Percentiles rank a stretch among this genome's conserved stretches.
Conservation (phyloP, 306 rosid genomes). For the Cyamopsis tetragonoloba region DNA sequence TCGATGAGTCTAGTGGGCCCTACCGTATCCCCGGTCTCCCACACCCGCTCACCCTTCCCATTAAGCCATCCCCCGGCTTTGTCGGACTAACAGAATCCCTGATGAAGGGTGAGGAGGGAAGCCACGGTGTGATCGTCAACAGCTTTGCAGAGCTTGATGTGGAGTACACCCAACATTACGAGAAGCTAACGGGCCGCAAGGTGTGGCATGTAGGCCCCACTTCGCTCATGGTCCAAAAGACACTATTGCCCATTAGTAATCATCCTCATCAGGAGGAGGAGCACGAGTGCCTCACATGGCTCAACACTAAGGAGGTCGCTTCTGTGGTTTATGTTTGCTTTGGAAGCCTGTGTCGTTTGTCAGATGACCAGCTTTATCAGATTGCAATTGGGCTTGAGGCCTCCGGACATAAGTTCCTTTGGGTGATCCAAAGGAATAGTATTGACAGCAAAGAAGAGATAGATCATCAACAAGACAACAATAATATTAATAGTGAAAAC, state of each 20-base stretch:
- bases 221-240: slow-evolving; percentile 14
- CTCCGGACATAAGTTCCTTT: neutral
- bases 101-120: slow-evolving; percentile 7
- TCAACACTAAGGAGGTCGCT: neutral
- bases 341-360: neutral
- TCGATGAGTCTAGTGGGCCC: neutral
- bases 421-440: neutral
- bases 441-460: neutral
- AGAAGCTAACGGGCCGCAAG: slow-evolving; percentile 15
- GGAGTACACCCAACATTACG: slow-evolving; percentile 24
- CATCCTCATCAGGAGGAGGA: too few species aligned
- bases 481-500: too few species aligned
- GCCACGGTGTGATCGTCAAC: slow-evolving; percentile 32
- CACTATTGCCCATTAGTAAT: too few species aligned
- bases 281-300: slow-evolving; percentile 27
- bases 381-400: slow-evolving; percentile 4
- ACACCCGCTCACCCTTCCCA: slow-evolving; percentile 7
- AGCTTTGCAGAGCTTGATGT: slow-evolving; percentile 30
- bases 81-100: neutral
- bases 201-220: slow-evolving; percentile 42
- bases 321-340: slow-evolving; percentile 30
- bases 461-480: too few species aligned
- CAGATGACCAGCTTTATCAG: neutral
- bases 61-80: slow-evolving; percentile 14
- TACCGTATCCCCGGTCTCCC: slow-evolving; percentile 30